Conservation (phyloP, 2,329 filamentous ascomycete species). For the Nemania bipapillata region DNA sequence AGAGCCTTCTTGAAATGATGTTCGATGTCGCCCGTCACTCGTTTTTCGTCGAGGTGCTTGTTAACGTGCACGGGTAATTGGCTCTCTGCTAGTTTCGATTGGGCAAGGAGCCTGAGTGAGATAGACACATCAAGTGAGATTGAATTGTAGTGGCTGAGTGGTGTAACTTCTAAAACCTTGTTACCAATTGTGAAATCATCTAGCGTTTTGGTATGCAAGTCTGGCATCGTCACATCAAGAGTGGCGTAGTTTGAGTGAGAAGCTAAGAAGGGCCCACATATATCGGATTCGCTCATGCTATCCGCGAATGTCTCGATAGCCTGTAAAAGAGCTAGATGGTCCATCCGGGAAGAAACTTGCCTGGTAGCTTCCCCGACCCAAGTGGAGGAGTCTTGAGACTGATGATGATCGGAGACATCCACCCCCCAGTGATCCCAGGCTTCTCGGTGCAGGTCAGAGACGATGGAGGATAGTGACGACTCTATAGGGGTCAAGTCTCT, state of each 20-base stretch:
- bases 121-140: slow-evolving; percentile 50
- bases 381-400: slow-evolving; percentile 53
- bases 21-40: slow-evolving; percentile 51
- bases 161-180: slow-evolving; percentile 60
- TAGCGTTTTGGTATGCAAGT: slow-evolving; percentile 58
- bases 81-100: slow-evolving; percentile 35
- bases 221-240: slow-evolving; percentile 72
- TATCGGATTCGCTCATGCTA: slow-evolving; percentile 73
- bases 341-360: slow-evolving; percentile 16
- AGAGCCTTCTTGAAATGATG: slow-evolving; percentile 50
- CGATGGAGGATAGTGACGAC: slow-evolving; percentile 56
- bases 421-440: slow-evolving; percentile 75
- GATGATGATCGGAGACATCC: slow-evolving; percentile 69
- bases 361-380: slow-evolving; percentile 48
- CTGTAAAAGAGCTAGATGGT: slow-evolving; percentile 56
- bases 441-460: slow-evolving; percentile 73
- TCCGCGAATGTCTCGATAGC: slow-evolving; percentile 67
- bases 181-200: slow-evolving; percentile 65
- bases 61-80: slow-evolving; percentile 1
- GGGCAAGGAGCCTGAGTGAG: slow-evolving; percentile 51
- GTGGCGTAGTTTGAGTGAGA: slow-evolving; percentile 55
- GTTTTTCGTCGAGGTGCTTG: slow-evolving; percentile 40
- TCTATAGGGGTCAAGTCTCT: slow-evolving; percentile 65
- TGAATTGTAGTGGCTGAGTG: slow-evolving; percentile 49
- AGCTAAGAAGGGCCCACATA: slow-evolving; percentile 64